Conservation (phyloP, 163 green algal genomes). For the Trebouxiophyceae sp. region DNA sequence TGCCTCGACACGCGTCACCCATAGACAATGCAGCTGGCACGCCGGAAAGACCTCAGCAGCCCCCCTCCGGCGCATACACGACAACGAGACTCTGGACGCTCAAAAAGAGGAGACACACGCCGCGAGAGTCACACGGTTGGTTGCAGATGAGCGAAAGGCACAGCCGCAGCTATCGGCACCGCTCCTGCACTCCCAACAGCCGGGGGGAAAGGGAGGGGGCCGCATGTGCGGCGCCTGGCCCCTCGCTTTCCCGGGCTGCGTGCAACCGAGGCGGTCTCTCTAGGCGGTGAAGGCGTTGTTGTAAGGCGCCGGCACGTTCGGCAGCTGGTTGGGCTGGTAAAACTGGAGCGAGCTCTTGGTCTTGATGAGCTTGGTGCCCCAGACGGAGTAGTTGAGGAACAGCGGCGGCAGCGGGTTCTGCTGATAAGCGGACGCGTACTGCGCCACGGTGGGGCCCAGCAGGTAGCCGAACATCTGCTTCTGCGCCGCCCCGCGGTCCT, state of each 20-base stretch:
- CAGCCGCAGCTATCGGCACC: not conserved
- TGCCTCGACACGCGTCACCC: too few relatives aligned
- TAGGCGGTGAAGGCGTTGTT: not conserved
- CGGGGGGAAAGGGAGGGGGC: not conserved
- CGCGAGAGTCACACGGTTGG: not conserved
- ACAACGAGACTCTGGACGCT: too few relatives aligned
- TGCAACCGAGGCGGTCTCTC: too few relatives aligned
- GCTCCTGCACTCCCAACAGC: not conserved
- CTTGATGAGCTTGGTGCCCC: conserved; percentile 1
- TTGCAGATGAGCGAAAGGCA: not conserved
- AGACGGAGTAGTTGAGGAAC: not conserved
- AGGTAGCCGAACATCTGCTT: conserved; percentile 9
- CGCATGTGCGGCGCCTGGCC: not conserved
- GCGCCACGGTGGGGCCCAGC: conserved; percentile 1
- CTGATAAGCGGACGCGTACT: not conserved
- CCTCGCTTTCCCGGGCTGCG: too few relatives aligned
- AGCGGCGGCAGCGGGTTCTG: not conserved
- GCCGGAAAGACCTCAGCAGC: too few relatives aligned
- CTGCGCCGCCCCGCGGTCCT: not conserved
- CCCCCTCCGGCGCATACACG: too few relatives aligned
- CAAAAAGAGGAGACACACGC: not conserved
- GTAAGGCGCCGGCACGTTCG: not conserved
- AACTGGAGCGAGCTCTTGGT: not conserved
- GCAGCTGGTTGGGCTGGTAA: not conserved
- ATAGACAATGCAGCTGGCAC: too few relatives aligned